These are phyloP conservation scores for Lachancea kluyveri DNA, from an alignment of 805 yeast genomes.

Conservation along the genomic window DNA sequence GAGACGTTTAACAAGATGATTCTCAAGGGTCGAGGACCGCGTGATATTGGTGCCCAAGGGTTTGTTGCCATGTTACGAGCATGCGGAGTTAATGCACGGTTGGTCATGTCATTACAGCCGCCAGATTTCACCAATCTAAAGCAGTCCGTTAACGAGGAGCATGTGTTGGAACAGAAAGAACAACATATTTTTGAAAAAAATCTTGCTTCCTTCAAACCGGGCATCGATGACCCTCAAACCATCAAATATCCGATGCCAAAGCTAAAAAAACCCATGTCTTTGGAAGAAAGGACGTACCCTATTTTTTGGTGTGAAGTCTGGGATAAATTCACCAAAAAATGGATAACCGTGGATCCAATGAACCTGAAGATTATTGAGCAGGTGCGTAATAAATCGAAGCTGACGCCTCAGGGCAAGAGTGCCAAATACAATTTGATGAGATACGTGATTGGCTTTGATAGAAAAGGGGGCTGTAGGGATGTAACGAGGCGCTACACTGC, in stretches of 20 bases:
- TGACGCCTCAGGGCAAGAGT: constrained; percentile 54
- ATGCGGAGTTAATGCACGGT: constrained; percentile 61
- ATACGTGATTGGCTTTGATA: constrained; percentile 76
- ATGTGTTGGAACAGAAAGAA: background rate
- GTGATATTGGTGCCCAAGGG: constrained; percentile 82
- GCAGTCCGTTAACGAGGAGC: constrained; percentile 1
- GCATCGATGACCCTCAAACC: background rate
- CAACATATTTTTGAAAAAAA: background rate
- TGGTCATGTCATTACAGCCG: constrained; percentile 82
- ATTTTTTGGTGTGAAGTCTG: constrained; percentile 93
- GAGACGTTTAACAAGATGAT: constrained; percentile 41
- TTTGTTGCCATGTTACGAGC: constrained; percentile 73
- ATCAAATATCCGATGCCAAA: background rate
- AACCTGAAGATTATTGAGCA: constrained; percentile 58
- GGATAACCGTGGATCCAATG: constrained; percentile 86
- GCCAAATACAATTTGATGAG: constrained; percentile 44
- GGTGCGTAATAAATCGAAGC: constrained; percentile 46
- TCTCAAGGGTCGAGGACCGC: constrained; percentile 50
- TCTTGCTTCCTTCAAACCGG: background rate
- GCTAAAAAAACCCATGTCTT: background rate
- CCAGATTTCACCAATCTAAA: constrained; percentile 63
- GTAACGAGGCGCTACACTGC: constrained; percentile 76
- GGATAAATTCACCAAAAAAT: constrained; percentile 63
- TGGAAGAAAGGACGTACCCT: constrained; percentile 41
- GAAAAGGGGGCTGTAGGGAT: constrained; percentile 60